Evolutionary conservation across 306 rosid species (phyloP), one percentile per base, ranked within the genome.

Genomic region (Cicer bijugum): DNA sequence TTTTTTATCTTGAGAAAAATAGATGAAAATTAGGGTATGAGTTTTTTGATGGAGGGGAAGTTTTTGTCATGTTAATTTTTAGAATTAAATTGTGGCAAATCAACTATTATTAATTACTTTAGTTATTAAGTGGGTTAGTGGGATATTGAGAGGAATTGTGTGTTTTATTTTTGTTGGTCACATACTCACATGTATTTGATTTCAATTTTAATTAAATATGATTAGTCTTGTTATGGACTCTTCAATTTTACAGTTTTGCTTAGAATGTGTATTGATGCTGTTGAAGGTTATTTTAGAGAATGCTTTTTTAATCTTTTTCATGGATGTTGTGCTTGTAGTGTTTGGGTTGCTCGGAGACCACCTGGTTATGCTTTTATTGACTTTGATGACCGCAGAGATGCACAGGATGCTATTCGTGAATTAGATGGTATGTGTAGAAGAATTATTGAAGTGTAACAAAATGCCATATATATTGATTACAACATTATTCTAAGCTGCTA

Each of bases 301-400:
- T 48, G 12, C 16, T 15, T 51, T 37, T 28, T 28, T 28, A 4
- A 1, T 15, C 3, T 61, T 15, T 10, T 20, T 44, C 12, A 12
- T 37, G 9, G 63, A 52, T 70, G 19, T 10, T 16, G 11, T 28
- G 23, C 4, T 4, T 76, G 81, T 84, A 95, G 99, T 83, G 99
- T 95, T 15, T 95, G 99, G 99, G 99, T 95, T 81, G 99, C 99
- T 39, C 79, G 97, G 52, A 87, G 99, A 16, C 99, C 99, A 55
- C 97, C 99, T 19, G 99, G 99, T 68, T 95, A 95, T 82, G 99
- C 99, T 55, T 95, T 95, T 61, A 85, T 95, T 40, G 99, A 95
- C 75, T 95, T 95, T 10, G 99, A 95, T 84, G 99, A 95, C 61
- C 75, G 84, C 8, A 82, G 99, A 78, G 99, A 95, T 69, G 97